These are phyloP conservation scores for Ensete glaucum DNA, from an alignment of 176 grass and related monocot genomes.

Conservation along the genomic window DNA sequence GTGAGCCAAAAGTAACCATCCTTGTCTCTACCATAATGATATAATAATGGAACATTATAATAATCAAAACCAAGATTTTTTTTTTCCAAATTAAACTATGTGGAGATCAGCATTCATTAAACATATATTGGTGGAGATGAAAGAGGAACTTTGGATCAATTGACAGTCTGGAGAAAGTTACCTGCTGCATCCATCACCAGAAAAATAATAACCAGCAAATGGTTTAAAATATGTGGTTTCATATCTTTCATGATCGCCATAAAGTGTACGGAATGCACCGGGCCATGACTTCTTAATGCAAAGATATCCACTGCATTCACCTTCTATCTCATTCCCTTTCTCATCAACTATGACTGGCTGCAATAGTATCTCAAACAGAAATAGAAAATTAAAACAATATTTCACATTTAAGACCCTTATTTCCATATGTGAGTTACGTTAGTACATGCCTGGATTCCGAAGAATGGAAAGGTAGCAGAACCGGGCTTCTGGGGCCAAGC, in stretches of 20 bases:
- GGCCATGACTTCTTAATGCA: constrained; percentile 98
- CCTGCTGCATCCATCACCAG: constrained; percentile 95
- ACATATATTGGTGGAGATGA: constrained; percentile 11
- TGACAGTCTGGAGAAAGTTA: constrained; percentile 12
- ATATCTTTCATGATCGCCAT: constrained; percentile 96
- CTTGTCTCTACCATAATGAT: constrained; percentile 64
- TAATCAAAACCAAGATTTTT: neutral
- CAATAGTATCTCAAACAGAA: constrained; percentile 1
- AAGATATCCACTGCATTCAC: constrained; percentile 98
- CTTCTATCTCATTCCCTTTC: constrained; percentile 73
- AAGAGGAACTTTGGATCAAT: neutral
- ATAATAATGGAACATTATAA: neutral
- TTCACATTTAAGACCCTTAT: neutral
- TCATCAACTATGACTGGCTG: constrained; percentile 92
- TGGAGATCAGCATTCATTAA: neutral
- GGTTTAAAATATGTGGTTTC: constrained; percentile 98
- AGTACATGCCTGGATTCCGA: constrained; percentile 74
- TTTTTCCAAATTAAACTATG: too few relatives aligned
- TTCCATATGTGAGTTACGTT: neutral
- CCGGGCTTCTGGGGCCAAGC: constrained; percentile 95
- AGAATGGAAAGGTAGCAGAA: constrained; percentile 92
- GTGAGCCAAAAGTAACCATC: constrained; percentile 93
- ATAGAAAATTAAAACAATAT: neutral
- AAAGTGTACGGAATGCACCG: constrained; percentile 85
- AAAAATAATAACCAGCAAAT: constrained; percentile 94